These are phyloP conservation scores for Globisporangium recalcitrans DNA, from an alignment of 352 stramenopile genomes.

Conservation along the genomic window DNA sequence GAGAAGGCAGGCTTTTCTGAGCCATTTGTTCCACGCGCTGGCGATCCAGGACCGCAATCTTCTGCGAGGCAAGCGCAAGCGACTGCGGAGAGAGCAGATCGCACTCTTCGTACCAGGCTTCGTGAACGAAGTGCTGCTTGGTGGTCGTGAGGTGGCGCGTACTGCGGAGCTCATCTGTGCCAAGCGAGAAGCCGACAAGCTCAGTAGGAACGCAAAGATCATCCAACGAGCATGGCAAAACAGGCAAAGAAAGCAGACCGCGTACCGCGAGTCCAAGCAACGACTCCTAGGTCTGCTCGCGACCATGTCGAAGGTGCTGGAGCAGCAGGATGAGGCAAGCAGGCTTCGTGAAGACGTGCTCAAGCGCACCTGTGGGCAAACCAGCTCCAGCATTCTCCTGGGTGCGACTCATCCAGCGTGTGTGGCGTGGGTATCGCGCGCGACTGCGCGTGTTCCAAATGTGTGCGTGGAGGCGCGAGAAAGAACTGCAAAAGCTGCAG, in stretches of 20 bases:
- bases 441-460: constrained; percentile 23
- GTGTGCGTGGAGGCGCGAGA: constrained; percentile 23
- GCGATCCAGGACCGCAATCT: constrained; percentile 11
- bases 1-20: constrained; percentile 2
- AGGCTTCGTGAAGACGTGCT: constrained; percentile 8
- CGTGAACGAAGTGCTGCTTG: constrained; percentile 7
- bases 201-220: constrained; percentile 1
- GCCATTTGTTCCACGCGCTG: constrained; percentile 5
- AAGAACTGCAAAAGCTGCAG: constrained; percentile 22
- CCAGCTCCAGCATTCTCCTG: constrained; percentile 12
- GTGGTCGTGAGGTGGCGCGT: neutral
- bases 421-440: constrained; percentile 47
- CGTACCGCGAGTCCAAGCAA: constrained; percentile 18
- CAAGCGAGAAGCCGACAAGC: neutral
- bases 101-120: neutral
- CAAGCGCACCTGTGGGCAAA: neutral
- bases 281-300: constrained; percentile 25
- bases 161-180: neutral
- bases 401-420: constrained; percentile 37
- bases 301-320: constrained; percentile 16
- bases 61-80: constrained; percentile 5
- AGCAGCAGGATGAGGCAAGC: constrained; percentile 14
- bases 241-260: constrained; percentile 13
- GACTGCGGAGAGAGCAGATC: constrained; percentile 6
- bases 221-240: constrained; percentile 29